Evolutionary conservation across 2,329 filamentous ascomycete genomes (phyloP), one percentile per base, ranked within the genome.

Genomic region (Cladophialophora exuberans): DNA sequence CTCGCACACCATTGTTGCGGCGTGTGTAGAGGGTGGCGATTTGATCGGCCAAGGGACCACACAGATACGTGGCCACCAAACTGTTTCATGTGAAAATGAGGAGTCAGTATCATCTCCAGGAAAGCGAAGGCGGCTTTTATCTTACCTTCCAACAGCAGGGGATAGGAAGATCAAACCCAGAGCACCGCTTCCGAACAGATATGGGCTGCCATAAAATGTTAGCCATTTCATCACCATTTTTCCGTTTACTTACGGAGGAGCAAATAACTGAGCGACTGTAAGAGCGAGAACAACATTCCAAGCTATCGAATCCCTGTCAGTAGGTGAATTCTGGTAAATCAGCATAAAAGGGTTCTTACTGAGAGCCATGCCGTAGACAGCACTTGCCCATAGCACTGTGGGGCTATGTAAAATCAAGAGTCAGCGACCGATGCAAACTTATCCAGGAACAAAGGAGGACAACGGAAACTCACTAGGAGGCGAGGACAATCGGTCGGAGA

Each of bases 1-100:
- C 81, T 47, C 81, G 71, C 44, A 83, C 76, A 4, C 81, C 81
- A 1, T 72, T 65, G 54, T 84, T 84, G 59, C 71, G 72, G 50
- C 66, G 70, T 2, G 82, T 84, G 1, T 74, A 73, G 44, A 53
- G 66, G 39, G 72, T 62, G 6, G 70, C 70, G 6, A 67, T 56
- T 51, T 47, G 54, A 56, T 72, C 69, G 3, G 66, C 65, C 7
- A 70, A 39, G 13, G 71, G 67, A 1, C 81, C 81, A 7, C 80
- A 80, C 2, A 76, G 26, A n/a, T 46, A 46, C 7, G 43, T 46
- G 13, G 25, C 43, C 25, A 46, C 43, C 9, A 46, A 18, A 20
- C 25, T 31, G 13, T n/a, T n/a, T n/a, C n/a, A n/a, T n/a, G n/a
- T n/a, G n/a, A n/a, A n/a, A n/a, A n/a, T n/a, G n/a, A n/a, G n/a